Conservation (phyloP, 2,329 filamentous ascomycete species). For the Sclerotinia trifoliorum region DNA sequence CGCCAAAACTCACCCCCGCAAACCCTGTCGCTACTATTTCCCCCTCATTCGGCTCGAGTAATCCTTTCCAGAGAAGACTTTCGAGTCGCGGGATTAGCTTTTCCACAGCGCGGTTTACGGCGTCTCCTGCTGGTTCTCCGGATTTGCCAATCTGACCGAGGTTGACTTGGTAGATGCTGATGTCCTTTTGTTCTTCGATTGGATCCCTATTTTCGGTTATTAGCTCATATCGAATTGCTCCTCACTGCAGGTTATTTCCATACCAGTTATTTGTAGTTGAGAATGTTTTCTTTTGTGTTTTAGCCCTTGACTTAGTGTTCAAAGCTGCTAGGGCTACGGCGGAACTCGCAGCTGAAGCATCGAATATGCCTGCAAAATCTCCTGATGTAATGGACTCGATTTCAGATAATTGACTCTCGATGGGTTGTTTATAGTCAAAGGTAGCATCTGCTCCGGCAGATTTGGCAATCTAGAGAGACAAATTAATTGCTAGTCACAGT, state of each 20-base stretch:
- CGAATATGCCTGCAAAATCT: constrained; percentile 15
- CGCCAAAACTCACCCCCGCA: constrained; percentile 4
- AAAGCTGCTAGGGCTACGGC: not conserved
- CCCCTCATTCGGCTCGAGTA: constrained; percentile 7
- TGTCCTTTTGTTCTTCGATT: constrained; percentile 26
- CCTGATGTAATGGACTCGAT: constrained; percentile 6
- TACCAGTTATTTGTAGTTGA: constrained; percentile 22
- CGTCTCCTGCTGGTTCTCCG: constrained; percentile 23
- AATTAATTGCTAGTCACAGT: not conserved
- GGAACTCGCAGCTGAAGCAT: constrained; percentile 13
- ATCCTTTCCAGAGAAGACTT: constrained; percentile 5
- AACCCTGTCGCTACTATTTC: constrained; percentile 13
- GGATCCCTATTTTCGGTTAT: constrained; percentile 23
- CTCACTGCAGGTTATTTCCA: not conserved
- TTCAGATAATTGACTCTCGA: not conserved
- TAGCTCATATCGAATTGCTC: not conserved
- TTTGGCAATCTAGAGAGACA: constrained; percentile 33
- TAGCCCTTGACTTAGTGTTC: not conserved
- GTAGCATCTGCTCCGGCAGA: constrained; percentile 40
- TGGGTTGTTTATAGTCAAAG: constrained; percentile 37
- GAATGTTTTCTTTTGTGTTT: constrained; percentile 15
- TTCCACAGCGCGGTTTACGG: constrained; percentile 23
- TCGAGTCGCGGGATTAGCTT: constrained; percentile 19
- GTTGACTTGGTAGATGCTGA: constrained; percentile 27
- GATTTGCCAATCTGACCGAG: constrained; percentile 31